Evolutionary conservation across 306 rosid genomes (phyloP).

Genomic region (Dalbergia cultrata): DNA sequence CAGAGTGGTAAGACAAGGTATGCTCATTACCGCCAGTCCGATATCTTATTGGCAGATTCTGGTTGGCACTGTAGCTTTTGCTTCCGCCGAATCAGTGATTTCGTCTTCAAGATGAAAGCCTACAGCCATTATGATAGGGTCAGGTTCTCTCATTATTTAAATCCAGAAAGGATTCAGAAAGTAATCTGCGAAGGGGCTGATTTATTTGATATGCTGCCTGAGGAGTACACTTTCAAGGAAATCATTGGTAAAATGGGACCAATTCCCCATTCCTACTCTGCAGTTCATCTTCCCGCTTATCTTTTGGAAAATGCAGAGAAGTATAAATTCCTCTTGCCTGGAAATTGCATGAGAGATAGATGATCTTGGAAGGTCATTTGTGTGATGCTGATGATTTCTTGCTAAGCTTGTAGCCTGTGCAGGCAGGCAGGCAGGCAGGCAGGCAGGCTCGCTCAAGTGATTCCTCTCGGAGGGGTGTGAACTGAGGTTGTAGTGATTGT

Average conservation of each 20-base stretch:
- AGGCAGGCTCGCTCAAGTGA: conserved; percentile 54
- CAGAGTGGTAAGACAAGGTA: conserved; percentile 77
- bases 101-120: conserved; percentile 95
- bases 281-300: conserved; percentile 93
- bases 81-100: conserved; percentile 87
- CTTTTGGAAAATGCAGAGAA: conserved; percentile 84
- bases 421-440: conserved; percentile 47
- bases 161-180: conserved; percentile 78
- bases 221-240: conserved; percentile 95
- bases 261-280: conserved; percentile 94
- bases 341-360: conserved; percentile 82
- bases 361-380: conserved; percentile 48
- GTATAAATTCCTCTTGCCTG: conserved; percentile 91
- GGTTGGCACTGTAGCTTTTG: conserved; percentile 99
- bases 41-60: conserved; percentile 84
- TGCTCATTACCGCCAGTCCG: conserved; percentile 95
- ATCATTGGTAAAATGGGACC: conserved; percentile 99
- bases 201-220: conserved; percentile 96
- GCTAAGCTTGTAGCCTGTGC: conserved; percentile 58
- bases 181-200: conserved; percentile 88
- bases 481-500: conserved; percentile 54
- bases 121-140: conserved; percentile 96
- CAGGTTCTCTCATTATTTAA: conserved; percentile 79
- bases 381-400: conserved; percentile 44
- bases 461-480: conserved; percentile 57